Base-by-base conservation (phyloP, 768 basidiomycete genomes). In the Boletus speciosus region DNA sequence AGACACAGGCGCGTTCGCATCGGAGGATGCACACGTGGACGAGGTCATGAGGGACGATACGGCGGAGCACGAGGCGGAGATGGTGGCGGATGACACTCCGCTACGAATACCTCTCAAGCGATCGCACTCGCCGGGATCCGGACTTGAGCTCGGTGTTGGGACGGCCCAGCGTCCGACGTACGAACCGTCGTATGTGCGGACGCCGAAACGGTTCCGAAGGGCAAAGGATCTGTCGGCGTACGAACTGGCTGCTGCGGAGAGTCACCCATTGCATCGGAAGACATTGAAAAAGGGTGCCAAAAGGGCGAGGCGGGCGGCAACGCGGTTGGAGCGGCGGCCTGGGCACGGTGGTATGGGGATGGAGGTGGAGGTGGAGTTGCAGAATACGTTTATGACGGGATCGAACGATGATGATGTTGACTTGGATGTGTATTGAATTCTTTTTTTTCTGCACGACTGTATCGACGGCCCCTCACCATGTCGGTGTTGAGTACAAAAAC, bases 1-100 rank as follows among this genome's bases (percentile, higher is more conserved):
- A 0, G 93, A 93, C 65, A 84, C 83, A 11, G 88, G 85, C n/a
- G 91, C 90, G 9, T 90, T 90, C 55, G 82, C 38, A 5, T 66
- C 29, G 6, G 54, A 53, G 38, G 52, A 39, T 16, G 57, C 36
- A n/a, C 73, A 7, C n/a, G 16, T 2, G 4, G 36, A 38, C 27
- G 47, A 80, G 27, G 70, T 73, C 0, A 74, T 78, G 71, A 66
- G 68, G 6, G 75, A 80, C 54, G 78, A 78, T 40, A 74, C 72
- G 19, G 65, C 67, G 14, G 63, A 63, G 6, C 65, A 67, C 32
- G 72, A 66, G 35, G 63, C 57, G 16, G 72, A 71, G 25, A 70
- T 67, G 52, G 71, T 76, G 64, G 75, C 76, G 47, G 78, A 79
- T 38, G 74, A 60, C 7, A 70, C 67, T 44, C 66, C 68, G 12